Evolutionary conservation across 169 alveolate species (phyloP).

Genomic region (Plasmodium blacklocki): DNA sequence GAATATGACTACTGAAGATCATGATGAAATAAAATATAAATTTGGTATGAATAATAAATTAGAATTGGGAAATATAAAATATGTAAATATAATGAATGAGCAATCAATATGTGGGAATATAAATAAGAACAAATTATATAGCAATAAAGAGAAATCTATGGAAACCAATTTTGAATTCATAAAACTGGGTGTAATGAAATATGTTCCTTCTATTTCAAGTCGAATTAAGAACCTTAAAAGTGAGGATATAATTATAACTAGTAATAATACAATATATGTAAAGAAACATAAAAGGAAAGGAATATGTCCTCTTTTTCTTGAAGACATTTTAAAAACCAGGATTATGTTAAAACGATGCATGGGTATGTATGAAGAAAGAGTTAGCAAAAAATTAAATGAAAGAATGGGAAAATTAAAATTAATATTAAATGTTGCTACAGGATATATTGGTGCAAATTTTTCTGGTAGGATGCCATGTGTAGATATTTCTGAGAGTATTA

Average conservation of each 20-base stretch:
- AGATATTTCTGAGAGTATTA: slow-evolving; percentile 96
- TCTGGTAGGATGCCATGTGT: slow-evolving; percentile 98
- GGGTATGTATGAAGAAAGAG: slow-evolving; percentile 22
- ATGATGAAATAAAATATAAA: background rate
- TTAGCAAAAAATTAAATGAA: slow-evolving; percentile 32
- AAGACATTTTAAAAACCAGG: slow-evolving; percentile 76
- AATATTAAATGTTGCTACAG: slow-evolving; percentile 77
- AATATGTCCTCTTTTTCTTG: slow-evolving; percentile 71
- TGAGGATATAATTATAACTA: slow-evolving; percentile 74
- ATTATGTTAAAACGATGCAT: slow-evolving; percentile 76
- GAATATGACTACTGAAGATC: background rate
- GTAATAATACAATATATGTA: slow-evolving; percentile 79
- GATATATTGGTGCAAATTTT: slow-evolving; percentile 93
- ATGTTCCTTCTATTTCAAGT: background rate
- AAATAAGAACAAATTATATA: background rate
- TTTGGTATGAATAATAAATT: background rate
- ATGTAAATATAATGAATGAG: too few relatives aligned
- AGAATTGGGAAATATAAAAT: too few relatives aligned
- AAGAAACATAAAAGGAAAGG: slow-evolving; percentile 78
- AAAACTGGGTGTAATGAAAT: slow-evolving; percentile 40
- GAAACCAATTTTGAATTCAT: slow-evolving; percentile 21
- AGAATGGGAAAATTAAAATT: slow-evolving; percentile 73
- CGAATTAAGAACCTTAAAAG: slow-evolving; percentile 30
- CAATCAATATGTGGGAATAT: background rate
- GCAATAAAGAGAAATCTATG: background rate